Evolutionary conservation across 805 yeast genomes (phyloP), one percentile per base, ranked within the genome.

Genomic region (Suhomyces sp.): DNA sequence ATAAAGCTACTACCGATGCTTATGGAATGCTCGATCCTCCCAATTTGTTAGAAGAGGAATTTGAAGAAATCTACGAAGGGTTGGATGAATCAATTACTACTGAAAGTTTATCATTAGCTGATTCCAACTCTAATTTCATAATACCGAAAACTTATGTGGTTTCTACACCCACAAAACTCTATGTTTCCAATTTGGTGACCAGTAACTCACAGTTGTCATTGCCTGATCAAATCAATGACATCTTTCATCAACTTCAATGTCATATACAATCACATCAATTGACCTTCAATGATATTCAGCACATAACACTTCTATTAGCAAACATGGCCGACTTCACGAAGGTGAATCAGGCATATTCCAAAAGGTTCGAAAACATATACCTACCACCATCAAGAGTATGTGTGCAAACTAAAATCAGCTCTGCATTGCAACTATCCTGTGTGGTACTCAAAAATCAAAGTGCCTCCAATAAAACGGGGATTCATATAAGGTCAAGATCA

Each of bases 401-500:
- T 58, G 76, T 93, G 3, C 82, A 83, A 36, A 74, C 95, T 0
- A 45, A 47, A 1, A 51, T 81, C 3, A 71, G 79, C 1, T 32
- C 44, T 1, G 54, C 58, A 0, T 52, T 81, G 5, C 83, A 78
- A 48, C 53, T 90, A 7, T 85, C 96, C 0, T 79, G 83, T 11
- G 64, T 74, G 10, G 72, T 74, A 0, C 50, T 79, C 12, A 46
- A 58, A 17, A 50, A 60, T 20, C 27, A 39, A 6, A 34, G 31
- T 3, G 4, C 19, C 12, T 9, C 22, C 12, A 6, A 31, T 30
- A 83, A 83, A 46, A 63, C 62, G 19, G 96, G 98, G 0, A 64
- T 91, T 11, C 98, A 93, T 52, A 88, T 93, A 6, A 91, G 93
- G 49, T 88, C 97, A 1, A 71, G 90, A 40, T 88, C 97, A 25